Evolutionary conservation across 1,284 basidiomycete genomes (phyloP), one percentile per base, ranked within the genome.

Genomic region (Cystobasidiaceae sp.): DNA sequence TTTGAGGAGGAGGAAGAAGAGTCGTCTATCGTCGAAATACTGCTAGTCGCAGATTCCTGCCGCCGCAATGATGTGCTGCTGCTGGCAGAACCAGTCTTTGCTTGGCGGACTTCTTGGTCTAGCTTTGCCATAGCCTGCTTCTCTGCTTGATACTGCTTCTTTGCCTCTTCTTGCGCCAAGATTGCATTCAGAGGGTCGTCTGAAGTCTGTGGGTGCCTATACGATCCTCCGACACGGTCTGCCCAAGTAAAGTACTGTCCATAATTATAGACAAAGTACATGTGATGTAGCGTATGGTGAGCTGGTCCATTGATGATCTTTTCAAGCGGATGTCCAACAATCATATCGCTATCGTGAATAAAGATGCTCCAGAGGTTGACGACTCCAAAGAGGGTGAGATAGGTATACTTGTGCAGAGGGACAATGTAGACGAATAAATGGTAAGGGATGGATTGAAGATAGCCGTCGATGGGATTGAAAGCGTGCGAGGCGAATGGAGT

Each of bases 341-440:
- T 86, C 93, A 99, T 97, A 80, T 98, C 96, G n/a, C 90, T 93
- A 78, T 99, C 94, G 77, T 98, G 94, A 72, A 98, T 98, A 68
- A 94, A 82, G 77, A 97, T 93, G 65, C 81, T 86, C 93, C 93
- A 96, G 74, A 88, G 83, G 79, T 94, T 96, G 73, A 97, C 89
- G 63, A 89, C 82, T 46, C 90, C 84, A 76, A 96, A 97, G 63
- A 93, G 82, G 30, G 74, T 83, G 60, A 96, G 83, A 78, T 91
- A 94, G 60, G 90, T 75, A 67, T 81, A 79, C 68, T 89, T 88
- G 73, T 98, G 92, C 27, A 97, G 80, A 0, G 94, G 94, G 81
- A 97, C 93, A 51, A 96, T 45, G 80, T 87, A 92, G 72, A 90
- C 83, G 80, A 94, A 96, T 69, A 94, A 74, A 78, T 98, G 94